A percentile compares a stretch with the other conserved stretches of the same genome.
phyloP scores from a whole-genome alignment of 345 rosid genomes.

The Salix arbutifolia region DNA sequence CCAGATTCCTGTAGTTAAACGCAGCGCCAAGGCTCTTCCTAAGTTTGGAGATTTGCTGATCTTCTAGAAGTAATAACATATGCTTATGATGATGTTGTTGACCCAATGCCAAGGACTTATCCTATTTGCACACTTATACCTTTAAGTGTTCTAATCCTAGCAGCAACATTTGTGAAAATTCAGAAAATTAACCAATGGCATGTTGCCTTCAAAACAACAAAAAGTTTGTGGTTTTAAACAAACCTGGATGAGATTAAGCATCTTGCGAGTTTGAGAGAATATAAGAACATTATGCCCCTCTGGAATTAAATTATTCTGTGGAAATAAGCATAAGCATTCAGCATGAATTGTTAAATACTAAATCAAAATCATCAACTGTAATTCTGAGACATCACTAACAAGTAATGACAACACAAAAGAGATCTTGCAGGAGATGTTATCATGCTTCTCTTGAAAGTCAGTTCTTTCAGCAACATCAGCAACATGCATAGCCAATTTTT shows the following conservation, averaged over 20 bases:
- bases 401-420: constrained; percentile 70
- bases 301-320: constrained; percentile 76
- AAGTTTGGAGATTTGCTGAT: background rate
- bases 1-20: too few species aligned
- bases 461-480: constrained; percentile 73
- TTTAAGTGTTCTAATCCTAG: background rate
- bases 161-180: background rate
- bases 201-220: background rate
- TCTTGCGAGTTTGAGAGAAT: constrained; percentile 96
- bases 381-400: constrained; percentile 45
- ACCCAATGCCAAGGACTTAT: background rate
- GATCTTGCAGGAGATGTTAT: constrained; percentile 83
- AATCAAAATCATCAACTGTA: constrained; percentile 11
- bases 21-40: background rate
- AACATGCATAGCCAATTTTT: constrained; percentile 82
- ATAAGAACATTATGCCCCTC: constrained; percentile 86
- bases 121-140: background rate
- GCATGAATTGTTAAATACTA: constrained; percentile 1
- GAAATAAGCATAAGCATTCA: constrained; percentile 20
- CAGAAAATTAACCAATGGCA: constrained; percentile 1
- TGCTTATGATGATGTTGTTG: background rate
- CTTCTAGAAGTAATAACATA: background rate
- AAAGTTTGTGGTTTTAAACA: constrained; percentile 21
- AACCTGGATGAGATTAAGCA: constrained; percentile 95
- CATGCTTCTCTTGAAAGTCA: constrained; percentile 74